A percentile compares a stretch with the other conserved stretches of the same genome.
Conservation (phyloP, 73 alveolate genomes). For the Blepharisma japonicum region DNA sequence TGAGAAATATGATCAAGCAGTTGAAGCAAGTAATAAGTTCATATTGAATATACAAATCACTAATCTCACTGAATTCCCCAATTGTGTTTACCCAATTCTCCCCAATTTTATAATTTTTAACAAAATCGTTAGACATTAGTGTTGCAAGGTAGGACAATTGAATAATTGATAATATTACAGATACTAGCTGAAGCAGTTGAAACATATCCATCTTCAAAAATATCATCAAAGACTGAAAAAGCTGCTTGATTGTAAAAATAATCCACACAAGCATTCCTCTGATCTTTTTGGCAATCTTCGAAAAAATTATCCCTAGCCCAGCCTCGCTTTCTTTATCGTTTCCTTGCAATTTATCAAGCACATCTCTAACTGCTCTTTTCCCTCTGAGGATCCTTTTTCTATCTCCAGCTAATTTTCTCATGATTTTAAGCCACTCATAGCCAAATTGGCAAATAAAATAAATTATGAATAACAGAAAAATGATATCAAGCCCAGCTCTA, state of each 20-base stretch:
- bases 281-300: neutral
- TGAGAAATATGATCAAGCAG: constrained; percentile 40
- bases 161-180: neutral
- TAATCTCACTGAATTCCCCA: neutral
- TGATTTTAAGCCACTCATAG: neutral
- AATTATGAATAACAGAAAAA: constrained; percentile 29
- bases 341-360: neutral
- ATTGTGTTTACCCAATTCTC: neutral
- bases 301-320: neutral
- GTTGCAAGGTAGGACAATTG: neutral
- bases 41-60: neutral
- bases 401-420: neutral
- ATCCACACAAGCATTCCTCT: neutral
- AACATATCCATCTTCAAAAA: neutral
- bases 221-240: neutral
- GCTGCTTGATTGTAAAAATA: neutral
- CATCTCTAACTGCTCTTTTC: neutral
- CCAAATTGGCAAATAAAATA: constrained; percentile 18
- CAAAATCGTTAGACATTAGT: neutral
- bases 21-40: constrained; percentile 28
- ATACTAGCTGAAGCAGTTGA: neutral
- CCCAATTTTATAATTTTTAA: neutral
- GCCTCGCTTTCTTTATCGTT: neutral
- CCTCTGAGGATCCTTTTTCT: neutral
- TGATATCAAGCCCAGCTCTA: constrained; percentile 34